Evolutionary conservation across 305 asterid genomes (phyloP).

Genomic region (Solanum hybrid): DNA sequence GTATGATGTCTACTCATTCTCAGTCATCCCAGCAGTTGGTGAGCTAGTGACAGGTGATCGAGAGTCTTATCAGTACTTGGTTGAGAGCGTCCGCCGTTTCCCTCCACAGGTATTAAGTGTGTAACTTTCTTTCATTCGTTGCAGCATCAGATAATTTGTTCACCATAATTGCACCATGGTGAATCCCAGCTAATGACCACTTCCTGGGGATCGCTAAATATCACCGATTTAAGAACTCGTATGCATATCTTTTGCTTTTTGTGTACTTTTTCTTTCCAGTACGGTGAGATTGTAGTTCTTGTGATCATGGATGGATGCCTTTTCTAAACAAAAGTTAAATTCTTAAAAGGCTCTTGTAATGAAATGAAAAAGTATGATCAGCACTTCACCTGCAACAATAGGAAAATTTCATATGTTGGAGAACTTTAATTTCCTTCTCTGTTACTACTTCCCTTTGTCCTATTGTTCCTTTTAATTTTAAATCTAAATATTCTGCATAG

Average conservation of each 20-base stretch:
- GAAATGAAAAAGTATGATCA: neutral
- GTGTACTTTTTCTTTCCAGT: neutral
- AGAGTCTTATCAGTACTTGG: constrained; percentile 73
- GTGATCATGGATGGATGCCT: neutral
- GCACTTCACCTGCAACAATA: neutral
- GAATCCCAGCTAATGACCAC: neutral
- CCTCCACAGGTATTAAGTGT: constrained; percentile 62
- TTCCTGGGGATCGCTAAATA: neutral
- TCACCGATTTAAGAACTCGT: neutral
- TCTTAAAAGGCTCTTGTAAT: neutral
- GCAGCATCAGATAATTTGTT: neutral
- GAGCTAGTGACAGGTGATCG: constrained; percentile 84
- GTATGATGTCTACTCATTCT: constrained; percentile 83
- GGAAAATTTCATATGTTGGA: neutral
- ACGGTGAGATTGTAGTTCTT: neutral
- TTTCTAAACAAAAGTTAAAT: neutral
- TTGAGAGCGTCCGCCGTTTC: constrained; percentile 79
- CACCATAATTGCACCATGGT: neutral
- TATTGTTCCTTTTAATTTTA: neutral
- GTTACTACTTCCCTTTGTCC: neutral
- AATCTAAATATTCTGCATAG: neutral
- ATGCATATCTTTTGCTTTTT: neutral
- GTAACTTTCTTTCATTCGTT: neutral
- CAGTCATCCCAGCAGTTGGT: constrained; percentile 74
- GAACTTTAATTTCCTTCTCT: neutral